Evolutionary conservation across 2,329 filamentous ascomycete species (phyloP).

Genomic region (Aspergillus awamori): DNA sequence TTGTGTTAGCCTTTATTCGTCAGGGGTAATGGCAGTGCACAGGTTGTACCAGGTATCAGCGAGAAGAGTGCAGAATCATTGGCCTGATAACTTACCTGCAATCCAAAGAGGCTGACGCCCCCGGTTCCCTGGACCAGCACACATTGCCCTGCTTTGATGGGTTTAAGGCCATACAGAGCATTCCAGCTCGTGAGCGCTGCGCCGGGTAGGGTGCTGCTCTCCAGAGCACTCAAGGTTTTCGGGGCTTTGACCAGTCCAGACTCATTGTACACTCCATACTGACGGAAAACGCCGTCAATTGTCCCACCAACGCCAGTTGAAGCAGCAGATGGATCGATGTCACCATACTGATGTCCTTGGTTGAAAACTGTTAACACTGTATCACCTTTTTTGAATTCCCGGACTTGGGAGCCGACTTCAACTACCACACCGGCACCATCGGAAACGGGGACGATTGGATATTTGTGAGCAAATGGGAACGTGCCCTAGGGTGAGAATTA

Average conservation of each 20-base stretch:
- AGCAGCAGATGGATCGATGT: conserved; percentile 43
- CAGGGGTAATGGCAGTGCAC: no score
- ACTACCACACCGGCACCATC: conserved; percentile 51
- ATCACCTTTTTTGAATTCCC: conserved; percentile 61
- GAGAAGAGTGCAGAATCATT: no score
- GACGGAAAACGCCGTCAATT: conserved; percentile 68
- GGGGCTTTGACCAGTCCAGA: conserved; percentile 68
- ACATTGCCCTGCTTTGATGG: conserved; percentile 57
- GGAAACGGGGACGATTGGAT: conserved; percentile 38
- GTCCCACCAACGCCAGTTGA: conserved; percentile 67
- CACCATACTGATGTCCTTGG: conserved; percentile 57
- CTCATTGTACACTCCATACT: conserved; percentile 70
- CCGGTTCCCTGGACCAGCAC: conserved; percentile 65
- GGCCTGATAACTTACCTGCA: conserved; percentile 55
- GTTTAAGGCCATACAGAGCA: conserved; percentile 61
- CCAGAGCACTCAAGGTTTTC: conserved; percentile 54
- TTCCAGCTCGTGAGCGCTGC: conserved; percentile 69
- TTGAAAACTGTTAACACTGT: conserved; percentile 62
- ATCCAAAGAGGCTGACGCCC: conserved; percentile 60
- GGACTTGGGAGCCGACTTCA: conserved; percentile 59
- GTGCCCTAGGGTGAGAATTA: conserved; percentile 28
- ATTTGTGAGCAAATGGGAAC: conserved; percentile 36
- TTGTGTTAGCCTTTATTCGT: neutral
- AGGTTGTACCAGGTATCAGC: no score
- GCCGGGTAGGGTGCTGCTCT: conserved; percentile 62